Evolutionary conservation across 1,139 yeast genomes (phyloP), one percentile per base, ranked within the genome.

Genomic region (Sugiyamaella xylanicola): DNA sequence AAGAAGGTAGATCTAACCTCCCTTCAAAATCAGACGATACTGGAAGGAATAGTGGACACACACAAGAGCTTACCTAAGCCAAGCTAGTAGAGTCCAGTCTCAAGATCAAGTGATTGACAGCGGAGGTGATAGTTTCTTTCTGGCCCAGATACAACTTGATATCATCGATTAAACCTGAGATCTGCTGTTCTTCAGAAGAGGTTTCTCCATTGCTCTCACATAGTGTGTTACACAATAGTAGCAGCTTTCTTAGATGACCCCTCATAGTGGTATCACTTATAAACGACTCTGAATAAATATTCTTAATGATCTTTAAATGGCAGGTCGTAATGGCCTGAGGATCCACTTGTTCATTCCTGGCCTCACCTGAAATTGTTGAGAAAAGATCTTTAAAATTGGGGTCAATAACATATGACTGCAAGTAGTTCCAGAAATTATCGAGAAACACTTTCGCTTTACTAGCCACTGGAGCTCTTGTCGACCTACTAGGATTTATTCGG

Each of bases 351-450:
- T 50, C 32, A 11, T 45, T 15, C 1, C 52, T 53, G 3, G 43
- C 36, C 21, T 50, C 49, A 4, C 50, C 53, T 8, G 27, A 20
- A n/a, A 51, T 50, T 19, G 20, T 36, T 16, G 32, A 32, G 16
- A 32, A 56, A 15, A 53, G 44, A 13, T 25, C 40, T 5, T 22
- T 42, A 42, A 53, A 63, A 27, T 54, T 37, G n/a, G 55, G 42
- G 15, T 62, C 59, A 29, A 64, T 56, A 9, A 64, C 60, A 17
- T 55, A 44, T 2, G 56, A 32, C 51, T 66, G 69, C 17, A 59
- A 46, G 49, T 63, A 65, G 27, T 64, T 65, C 68, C 68, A 67
- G 8, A 65, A 29, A 13, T 45, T 45, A 40, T 65, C 68, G 27
- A 63, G 54, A 32, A 64, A 60, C 16, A 57, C 47, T 48, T 62